Evolutionary conservation across 345 rosid genomes (phyloP).

Genomic region (Pugionium dolabratum): DNA sequence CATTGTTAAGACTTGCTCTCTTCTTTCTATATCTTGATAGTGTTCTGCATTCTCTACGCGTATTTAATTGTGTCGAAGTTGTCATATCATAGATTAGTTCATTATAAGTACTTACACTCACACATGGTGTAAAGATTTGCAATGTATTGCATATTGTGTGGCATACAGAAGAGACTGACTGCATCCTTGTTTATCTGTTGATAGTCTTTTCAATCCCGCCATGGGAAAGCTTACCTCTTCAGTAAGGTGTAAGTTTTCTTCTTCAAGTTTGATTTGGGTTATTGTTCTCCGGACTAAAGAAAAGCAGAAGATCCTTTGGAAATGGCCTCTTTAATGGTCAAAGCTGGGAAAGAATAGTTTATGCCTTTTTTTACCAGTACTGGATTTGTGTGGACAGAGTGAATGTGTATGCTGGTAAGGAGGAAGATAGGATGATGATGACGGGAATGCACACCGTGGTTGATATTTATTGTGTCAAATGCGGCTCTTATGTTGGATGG

Average conservation of each 20-base stretch:
- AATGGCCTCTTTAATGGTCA: background rate
- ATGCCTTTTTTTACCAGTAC: background rate
- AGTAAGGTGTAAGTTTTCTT: constrained; percentile 89
- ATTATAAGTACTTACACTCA: background rate
- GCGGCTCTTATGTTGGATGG: constrained; percentile 87
- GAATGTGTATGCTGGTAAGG: constrained; percentile 68
- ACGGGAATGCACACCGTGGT: constrained; percentile 89
- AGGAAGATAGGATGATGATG: constrained; percentile 85
- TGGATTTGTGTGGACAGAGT: constrained; percentile 47
- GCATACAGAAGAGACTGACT: constrained; percentile 11
- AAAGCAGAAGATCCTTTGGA: background rate
- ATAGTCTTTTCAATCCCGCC: constrained; percentile 84
- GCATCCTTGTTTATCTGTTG: constrained; percentile 5
- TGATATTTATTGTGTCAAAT: constrained; percentile 83
- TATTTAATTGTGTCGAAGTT: background rate
- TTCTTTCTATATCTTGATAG: constrained; percentile 1
- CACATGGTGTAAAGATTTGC: constrained; percentile 2
- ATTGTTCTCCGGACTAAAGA: background rate
- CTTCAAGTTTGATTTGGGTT: constrained; percentile 13
- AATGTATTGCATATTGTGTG: background rate
- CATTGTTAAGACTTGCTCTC: background rate
- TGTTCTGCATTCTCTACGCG: background rate
- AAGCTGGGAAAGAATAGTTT: background rate
- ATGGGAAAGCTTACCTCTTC: constrained; percentile 99
- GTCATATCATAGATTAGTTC: constrained; percentile 9